Base-by-base conservation (phyloP, 768 basidiomycete genomes). In the Hericium rajendrae region DNA sequence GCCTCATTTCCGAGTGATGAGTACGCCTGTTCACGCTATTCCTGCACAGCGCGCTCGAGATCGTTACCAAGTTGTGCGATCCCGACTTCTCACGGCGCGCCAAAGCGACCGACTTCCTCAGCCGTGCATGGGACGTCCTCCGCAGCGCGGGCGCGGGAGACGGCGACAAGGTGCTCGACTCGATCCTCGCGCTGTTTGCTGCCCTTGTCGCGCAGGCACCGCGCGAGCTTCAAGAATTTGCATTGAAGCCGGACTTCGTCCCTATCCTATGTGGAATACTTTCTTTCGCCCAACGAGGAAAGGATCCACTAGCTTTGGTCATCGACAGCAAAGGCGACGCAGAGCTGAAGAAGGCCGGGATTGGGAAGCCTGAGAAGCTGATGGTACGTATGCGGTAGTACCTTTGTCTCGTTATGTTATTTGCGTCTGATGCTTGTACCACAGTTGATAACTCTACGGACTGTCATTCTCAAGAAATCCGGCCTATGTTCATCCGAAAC, bases 71-170 rank as follows among this genome's bases (percentile, higher is more conserved):
- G 65, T 70, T 92, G 11, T 86, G 85, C 56, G 84, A 88, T 60
- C 55, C 69, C 1, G 87, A 89, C 11, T 93, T 92, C 64, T 75
- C 81, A n/a, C 82, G 90, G 4, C 86, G 86, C 62, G 88, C 88
- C 2, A 88, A 84, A 62, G 82, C 85, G 0, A 81, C 88, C 0
- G 89, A 91, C 64, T 88, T 91, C 58, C 75, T 84, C 26, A 69
- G 72, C 13, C 78, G 77, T 40, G 82, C 86, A 2, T 93, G 88
- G 87, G 81, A 85, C 54, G 74, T 81, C 11, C 73, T 91, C 39
- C 65, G 75, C 46, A 73, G 71, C 8, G 81, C 84, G 2, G 83
- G 83, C 2, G 85, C 77, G 15, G 84, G 84, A 1, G 70, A 70
- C 41, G 78, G 76, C 6, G 83, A 87, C 60, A 88, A 86, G 64